Conservation (phyloP, 345 rosid genomes). For the Anastatica hierochuntica region DNA sequence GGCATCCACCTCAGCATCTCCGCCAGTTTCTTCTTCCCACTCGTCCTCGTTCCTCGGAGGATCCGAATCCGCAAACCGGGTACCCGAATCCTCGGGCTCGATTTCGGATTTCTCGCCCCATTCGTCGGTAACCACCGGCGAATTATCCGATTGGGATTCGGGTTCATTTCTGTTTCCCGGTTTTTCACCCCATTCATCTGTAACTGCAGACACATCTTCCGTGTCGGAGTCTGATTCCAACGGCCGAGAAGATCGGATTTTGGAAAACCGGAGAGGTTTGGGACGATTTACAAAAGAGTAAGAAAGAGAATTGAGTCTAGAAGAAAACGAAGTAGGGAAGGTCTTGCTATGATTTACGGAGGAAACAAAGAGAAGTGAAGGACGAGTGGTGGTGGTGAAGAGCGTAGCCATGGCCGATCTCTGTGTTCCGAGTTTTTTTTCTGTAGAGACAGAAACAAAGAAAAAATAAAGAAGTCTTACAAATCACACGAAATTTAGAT, state of each 20-base stretch:
- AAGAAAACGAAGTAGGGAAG: slow-evolving; percentile 9
- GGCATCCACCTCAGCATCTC: slow-evolving; percentile 15
- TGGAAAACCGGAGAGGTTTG: slow-evolving; percentile 13
- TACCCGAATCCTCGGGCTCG: slow-evolving; percentile 27
- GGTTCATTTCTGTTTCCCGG: slow-evolving; percentile 20
- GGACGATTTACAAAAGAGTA: slow-evolving; percentile 15
- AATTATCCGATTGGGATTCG: slow-evolving; percentile 8
- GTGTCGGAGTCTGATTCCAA: slow-evolving; percentile 24
- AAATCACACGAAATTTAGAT: slow-evolving; percentile 26
- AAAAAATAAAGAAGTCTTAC: neutral
- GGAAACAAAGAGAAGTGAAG: slow-evolving; percentile 8
- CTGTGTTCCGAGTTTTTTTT: neutral
- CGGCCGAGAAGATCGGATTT: slow-evolving; percentile 23
- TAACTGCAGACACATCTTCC: slow-evolving; percentile 9
- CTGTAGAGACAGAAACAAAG: neutral
- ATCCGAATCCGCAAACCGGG: slow-evolving; percentile 51
- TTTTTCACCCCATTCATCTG: slow-evolving; percentile 68
- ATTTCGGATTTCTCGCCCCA: slow-evolving; percentile 70
- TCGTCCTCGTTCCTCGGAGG: slow-evolving; percentile 77
- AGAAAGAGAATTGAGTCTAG: slow-evolving; percentile 7
- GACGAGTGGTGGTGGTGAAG: slow-evolving; percentile 14
- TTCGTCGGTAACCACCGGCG: slow-evolving; percentile 42
- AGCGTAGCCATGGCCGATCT: slow-evolving; percentile 22
- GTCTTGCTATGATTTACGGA: neutral
- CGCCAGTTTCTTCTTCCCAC: slow-evolving; percentile 40